Evolutionary conservation across 306 rosid species (phyloP).

Genomic region (Dalbergia cultrata): DNA sequence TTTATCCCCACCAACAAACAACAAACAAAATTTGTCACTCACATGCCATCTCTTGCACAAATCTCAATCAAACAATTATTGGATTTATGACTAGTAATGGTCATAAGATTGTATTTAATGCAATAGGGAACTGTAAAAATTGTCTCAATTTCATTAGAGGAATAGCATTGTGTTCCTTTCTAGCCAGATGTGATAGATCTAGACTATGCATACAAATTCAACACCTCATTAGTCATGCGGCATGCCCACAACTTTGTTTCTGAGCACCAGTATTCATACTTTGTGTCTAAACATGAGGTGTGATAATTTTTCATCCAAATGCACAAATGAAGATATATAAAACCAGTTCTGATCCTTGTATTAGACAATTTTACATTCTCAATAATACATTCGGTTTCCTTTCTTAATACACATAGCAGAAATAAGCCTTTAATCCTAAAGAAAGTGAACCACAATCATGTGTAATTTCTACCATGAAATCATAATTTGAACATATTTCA

Average conservation of each 20-base stretch:
- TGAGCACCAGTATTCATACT: no score
- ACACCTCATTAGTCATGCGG: no score
- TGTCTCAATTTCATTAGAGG: not conserved
- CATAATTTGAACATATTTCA: not conserved
- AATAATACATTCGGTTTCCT: no score
- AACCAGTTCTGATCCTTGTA: no score
- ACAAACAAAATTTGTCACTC: not conserved
- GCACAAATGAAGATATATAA: not conserved
- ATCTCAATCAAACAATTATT: not conserved
- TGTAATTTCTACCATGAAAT: not conserved
- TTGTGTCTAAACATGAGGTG: not conserved
- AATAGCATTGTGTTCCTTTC: not conserved
- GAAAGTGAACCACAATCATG: not conserved
- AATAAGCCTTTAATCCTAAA: not conserved
- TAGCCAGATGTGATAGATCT: not conserved
- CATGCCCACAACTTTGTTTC: no score
- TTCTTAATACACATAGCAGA: not conserved
- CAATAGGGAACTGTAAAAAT: not conserved
- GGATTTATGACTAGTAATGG: not conserved
- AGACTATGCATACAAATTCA: not conserved
- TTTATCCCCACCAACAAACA: not conserved
- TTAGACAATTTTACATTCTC: no score
- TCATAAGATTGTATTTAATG: not conserved
- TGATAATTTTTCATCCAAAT: not conserved
- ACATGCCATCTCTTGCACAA: constrained; percentile 5